Evolutionary conservation across 306 rosid genomes (phyloP), one percentile per base, ranked within the genome.

Genomic region (Quercus robur): DNA sequence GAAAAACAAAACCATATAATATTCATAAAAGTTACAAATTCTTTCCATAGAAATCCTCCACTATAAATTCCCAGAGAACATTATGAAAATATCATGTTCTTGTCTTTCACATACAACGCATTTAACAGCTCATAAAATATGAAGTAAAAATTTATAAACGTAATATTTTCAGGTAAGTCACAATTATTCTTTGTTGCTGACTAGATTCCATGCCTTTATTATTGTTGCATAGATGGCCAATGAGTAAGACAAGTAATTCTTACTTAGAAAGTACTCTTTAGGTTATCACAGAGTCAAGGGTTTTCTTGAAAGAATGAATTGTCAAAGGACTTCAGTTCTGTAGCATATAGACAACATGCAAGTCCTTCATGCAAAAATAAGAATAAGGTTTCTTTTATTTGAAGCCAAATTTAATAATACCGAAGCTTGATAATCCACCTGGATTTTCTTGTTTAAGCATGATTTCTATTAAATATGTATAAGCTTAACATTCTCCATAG

Each of bases 381-480:
- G 26, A 59, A 20, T 23, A 10, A 12, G 54, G 54, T 21, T 68
- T 68, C 5, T 68, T 19, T 68, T 46, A 68, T 46, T 67, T 19
- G 54, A 46, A 68, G 72, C 44, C 26, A 19, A 59, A 59, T 25
- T 28, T 44, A 66, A 75, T 57, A 15, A 59, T 33, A 75, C 76
- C 35, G n/a, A 67, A 66, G 54, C 61, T 70, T 54, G 19, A 58
- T 3, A 19, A 67, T 35, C 72, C 38, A 67, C 46, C 38, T n/a
- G 12, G 9, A 75, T 75, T 21, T 33, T 74, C 69, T 58, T 59
- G 41, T 75, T 21, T 75, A 41, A 57, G 78, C 31, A 77, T 33
- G 75, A 59, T 4, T 31, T 1, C 38, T 8, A 25, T 54, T 12
- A 20, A 46, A 20, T 31, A 54, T 21, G 23, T 3, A n/a, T 66